These are phyloP conservation scores for Thelephora aurantiotincta DNA, from an alignment of 768 basidiomycete species.

Conservation along the genomic window DNA sequence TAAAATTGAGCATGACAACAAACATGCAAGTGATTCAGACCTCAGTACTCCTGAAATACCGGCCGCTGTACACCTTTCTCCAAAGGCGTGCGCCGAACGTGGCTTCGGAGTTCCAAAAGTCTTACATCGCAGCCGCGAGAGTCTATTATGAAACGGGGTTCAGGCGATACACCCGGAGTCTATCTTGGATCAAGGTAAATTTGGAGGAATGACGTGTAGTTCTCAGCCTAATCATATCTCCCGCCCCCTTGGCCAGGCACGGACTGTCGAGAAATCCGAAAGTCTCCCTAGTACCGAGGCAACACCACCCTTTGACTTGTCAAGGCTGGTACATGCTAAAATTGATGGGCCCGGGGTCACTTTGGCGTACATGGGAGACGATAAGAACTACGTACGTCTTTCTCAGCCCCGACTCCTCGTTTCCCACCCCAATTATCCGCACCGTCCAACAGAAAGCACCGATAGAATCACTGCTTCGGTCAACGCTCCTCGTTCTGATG, in stretches of 20 bases:
- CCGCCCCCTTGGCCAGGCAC: conserved; percentile 27
- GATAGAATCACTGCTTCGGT: conserved; percentile 73
- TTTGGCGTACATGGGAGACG: conserved; percentile 80
- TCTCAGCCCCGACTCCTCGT: neutral
- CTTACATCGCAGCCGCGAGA: conserved; percentile 71
- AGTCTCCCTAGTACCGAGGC: conserved; percentile 34
- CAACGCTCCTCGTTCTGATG: conserved; percentile 78
- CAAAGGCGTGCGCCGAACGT: conserved; percentile 69
- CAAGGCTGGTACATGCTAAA: conserved; percentile 50
- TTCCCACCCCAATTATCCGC: neutral
- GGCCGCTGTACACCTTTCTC: conserved; percentile 71
- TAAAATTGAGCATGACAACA: conserved; percentile 70
- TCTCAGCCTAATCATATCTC: neutral
- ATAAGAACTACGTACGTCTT: conserved; percentile 67
- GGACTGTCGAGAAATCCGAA: conserved; percentile 58
- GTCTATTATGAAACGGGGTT: conserved; percentile 95
- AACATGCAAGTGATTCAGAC: conserved; percentile 92
- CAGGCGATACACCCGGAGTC: conserved; percentile 71
- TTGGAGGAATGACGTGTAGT: neutral
- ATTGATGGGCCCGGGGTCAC: conserved; percentile 74
- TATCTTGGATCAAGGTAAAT: conserved; percentile 64
- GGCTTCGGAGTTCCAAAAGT: conserved; percentile 77
- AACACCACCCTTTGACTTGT: conserved; percentile 26
- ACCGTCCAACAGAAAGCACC: conserved; percentile 49
- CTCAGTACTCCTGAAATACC: conserved; percentile 72